Evolutionary conservation across 805 yeast genomes (phyloP).

Genomic region (Candida khao-thaluensis): DNA sequence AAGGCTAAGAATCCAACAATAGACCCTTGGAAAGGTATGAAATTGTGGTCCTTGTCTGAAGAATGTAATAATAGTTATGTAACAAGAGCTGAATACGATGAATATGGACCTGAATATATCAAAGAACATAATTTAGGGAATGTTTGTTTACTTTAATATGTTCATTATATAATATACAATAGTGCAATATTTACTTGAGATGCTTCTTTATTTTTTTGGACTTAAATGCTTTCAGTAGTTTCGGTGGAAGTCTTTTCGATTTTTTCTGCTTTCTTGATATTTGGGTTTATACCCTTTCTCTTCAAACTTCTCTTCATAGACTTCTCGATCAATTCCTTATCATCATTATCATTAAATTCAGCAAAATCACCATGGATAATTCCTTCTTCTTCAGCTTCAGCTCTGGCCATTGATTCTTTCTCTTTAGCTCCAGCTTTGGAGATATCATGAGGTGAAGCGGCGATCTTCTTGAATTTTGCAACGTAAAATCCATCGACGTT

Average conservation of each 20-base stretch:
- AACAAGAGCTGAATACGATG: slow-evolving; percentile 74
- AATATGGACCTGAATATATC: slow-evolving; percentile 85
- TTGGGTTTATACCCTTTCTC: slow-evolving; percentile 74
- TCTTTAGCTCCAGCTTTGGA: slow-evolving; percentile 87
- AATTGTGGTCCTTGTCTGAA: slow-evolving; percentile 61
- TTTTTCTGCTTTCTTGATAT: slow-evolving; percentile 22
- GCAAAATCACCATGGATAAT: slow-evolving; percentile 86
- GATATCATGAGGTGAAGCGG: slow-evolving; percentile 79
- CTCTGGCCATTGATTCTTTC: slow-evolving; percentile 77
- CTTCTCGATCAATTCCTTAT: slow-evolving; percentile 66
- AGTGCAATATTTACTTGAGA: too few species aligned
- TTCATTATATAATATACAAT: slow-evolving; percentile 3
- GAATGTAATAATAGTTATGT: slow-evolving; percentile 50
- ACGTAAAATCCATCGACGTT: slow-evolving; percentile 98
- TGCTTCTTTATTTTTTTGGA: too few species aligned
- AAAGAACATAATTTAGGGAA: slow-evolving; percentile 85
- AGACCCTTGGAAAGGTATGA: slow-evolving; percentile 96
- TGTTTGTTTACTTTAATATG: slow-evolving; percentile 25
- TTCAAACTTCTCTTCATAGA: slow-evolving; percentile 63
- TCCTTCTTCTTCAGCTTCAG: slow-evolving; percentile 78
- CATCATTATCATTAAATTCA: slow-evolving; percentile 72
- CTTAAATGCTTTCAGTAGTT: too few species aligned
- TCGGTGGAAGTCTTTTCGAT: too few species aligned
- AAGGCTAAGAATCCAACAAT: slow-evolving; percentile 63
- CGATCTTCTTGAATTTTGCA: slow-evolving; percentile 91